Evolutionary conservation across 2,329 filamentous ascomycete genomes (phyloP).

Genomic region (Fusarium nisikadoi): DNA sequence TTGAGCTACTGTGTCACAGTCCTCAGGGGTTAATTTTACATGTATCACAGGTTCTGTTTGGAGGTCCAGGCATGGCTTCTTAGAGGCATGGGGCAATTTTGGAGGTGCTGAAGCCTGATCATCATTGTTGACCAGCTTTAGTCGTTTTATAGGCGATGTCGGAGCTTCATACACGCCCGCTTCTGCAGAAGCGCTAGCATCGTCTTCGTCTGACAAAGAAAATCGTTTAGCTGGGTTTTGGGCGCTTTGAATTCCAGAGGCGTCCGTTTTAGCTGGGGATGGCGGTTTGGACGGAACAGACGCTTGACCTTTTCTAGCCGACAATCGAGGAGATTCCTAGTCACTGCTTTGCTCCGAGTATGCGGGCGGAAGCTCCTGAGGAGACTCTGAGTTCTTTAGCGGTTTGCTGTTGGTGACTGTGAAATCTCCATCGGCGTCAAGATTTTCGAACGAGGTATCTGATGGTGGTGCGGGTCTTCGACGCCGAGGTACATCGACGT

Average conservation of each 20-base stretch:
- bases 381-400: neutral
- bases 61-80: neutral
- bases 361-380: constrained; percentile 26
- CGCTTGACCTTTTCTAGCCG: neutral
- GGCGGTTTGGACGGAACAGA: neutral
- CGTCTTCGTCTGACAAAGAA: neutral
- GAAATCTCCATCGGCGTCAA: constrained; percentile 43
- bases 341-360: constrained; percentile 27
- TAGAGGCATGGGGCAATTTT: neutral
- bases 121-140: neutral
- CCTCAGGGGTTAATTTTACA: neutral
- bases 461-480: constrained; percentile 30
- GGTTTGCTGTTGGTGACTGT: constrained; percentile 23
- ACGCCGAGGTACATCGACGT: constrained; percentile 60
- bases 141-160: constrained; percentile 1
- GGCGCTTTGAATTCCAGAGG: neutral
- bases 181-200: neutral
- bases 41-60: neutral
- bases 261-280: neutral
- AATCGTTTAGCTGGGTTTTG: neutral
- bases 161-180: neutral
- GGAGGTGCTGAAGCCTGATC: neutral
- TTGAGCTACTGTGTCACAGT: neutral
- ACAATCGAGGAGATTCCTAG: constrained; percentile 24
- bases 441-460: constrained; percentile 9